Percentiles rank a stretch among this genome's conserved stretches.
Conservation (phyloP, 2,329 filamentous ascomycete genomes). For the Fusarium avenaceum region DNA sequence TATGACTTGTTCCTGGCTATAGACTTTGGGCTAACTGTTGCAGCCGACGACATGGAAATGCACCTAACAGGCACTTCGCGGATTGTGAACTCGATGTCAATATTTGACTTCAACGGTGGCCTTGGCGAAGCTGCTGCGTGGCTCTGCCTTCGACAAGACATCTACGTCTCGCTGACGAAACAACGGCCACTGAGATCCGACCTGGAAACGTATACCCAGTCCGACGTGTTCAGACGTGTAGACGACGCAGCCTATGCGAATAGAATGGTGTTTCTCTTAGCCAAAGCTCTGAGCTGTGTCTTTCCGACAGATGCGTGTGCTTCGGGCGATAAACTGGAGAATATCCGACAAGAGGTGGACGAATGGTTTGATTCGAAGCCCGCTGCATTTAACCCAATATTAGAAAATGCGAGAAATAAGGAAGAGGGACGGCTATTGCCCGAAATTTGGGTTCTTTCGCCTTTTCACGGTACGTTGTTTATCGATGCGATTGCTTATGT, state of each 20-base stretch:
- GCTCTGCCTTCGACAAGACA: constrained; percentile 4
- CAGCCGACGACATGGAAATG: constrained; percentile 10
- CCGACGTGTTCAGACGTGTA: neutral
- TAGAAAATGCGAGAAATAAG: neutral
- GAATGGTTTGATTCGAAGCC: neutral
- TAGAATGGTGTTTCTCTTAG: constrained; percentile 3
- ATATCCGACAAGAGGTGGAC: neutral
- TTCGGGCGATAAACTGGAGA: neutral
- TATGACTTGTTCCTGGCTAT: neutral
- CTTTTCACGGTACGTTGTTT: neutral
- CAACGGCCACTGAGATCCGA: neutral
- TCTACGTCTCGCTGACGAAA: neutral
- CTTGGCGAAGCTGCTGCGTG: constrained; percentile 8
- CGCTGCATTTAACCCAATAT: neutral
- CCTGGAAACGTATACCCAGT: neutral
- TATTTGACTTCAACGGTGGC: constrained; percentile 8
- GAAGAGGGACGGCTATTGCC: neutral
- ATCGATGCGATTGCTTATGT: neutral
- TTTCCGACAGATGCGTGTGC: neutral
- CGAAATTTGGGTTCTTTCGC: constrained; percentile 3
- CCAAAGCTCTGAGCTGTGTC: neutral
- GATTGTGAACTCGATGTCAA: constrained; percentile 10
- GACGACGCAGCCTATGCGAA: constrained; percentile 7
- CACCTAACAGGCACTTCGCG: constrained; percentile 8
- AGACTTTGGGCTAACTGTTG: neutral